Evolutionary conservation across 2,329 filamentous ascomycete genomes (phyloP).

Genomic region (Teratosphaeriaceae sp.): DNA sequence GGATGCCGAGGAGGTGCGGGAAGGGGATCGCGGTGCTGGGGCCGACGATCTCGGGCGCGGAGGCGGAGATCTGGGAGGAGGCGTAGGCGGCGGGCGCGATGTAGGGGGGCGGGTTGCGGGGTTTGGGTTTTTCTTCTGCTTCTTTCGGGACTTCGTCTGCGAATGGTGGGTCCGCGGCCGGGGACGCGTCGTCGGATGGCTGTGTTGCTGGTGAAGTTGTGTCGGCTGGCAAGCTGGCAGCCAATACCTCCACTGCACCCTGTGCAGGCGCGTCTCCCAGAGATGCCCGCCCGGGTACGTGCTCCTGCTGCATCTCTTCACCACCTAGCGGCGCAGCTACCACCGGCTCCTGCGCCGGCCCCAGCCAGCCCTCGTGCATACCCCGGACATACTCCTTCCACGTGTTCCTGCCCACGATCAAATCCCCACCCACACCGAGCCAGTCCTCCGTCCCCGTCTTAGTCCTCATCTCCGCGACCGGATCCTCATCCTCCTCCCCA

Average conservation of each 20-base stretch:
- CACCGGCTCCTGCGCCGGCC: constrained; percentile 63
- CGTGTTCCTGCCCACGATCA: constrained; percentile 82
- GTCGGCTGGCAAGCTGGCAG: background rate
- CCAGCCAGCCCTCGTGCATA: constrained; percentile 92
- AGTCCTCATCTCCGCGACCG: constrained; percentile 57
- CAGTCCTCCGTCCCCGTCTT: constrained; percentile 64
- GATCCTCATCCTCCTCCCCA: constrained; percentile 41
- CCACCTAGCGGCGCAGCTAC: constrained; percentile 18
- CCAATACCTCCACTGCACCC: constrained; percentile 13
- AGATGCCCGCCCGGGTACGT: constrained; percentile 17
- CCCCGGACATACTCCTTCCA: constrained; percentile 98
- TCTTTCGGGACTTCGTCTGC: constrained; percentile 25
- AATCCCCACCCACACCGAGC: constrained; percentile 69
- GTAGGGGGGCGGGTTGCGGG: constrained; percentile 63
- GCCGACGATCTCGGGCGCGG: constrained; percentile 63
- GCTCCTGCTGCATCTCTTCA: constrained; percentile 9
- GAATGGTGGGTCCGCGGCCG: constrained; percentile 13
- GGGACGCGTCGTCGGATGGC: background rate
- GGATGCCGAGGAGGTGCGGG: constrained; percentile 87
- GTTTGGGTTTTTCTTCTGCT: constrained; percentile 37
- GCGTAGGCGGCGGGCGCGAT: constrained; percentile 68
- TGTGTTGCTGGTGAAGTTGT: background rate
- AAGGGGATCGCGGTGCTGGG: constrained; percentile 68
- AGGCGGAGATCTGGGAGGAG: constrained; percentile 55
- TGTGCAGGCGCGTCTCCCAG: constrained; percentile 23